A percentile compares a stretch with the other conserved stretches of the same genome.
Evolutionary conservation across 768 basidiomycete genomes (phyloP).

Genomic region (Psilocybe cubensis): DNA sequence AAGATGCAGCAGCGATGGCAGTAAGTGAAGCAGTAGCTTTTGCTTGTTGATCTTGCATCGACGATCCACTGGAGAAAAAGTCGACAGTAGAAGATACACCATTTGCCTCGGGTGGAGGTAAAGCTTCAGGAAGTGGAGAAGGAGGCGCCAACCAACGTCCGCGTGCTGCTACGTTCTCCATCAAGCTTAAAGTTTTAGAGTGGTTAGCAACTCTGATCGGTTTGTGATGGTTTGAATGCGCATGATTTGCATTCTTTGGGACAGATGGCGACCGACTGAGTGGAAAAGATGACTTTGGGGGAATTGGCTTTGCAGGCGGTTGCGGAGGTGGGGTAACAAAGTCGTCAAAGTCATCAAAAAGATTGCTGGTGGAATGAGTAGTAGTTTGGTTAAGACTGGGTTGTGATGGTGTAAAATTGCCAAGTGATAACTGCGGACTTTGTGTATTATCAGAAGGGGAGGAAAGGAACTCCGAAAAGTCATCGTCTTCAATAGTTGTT

Average conservation of each 20-base stretch:
- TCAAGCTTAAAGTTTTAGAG: conserved; percentile 57
- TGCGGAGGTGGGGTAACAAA: conserved; percentile 37
- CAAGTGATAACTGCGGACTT: conserved; percentile 17
- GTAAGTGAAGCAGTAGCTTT: conserved; percentile 29
- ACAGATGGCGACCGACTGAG: conserved; percentile 10
- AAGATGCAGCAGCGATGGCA: conserved; percentile 3
- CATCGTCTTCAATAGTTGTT: conserved; percentile 44
- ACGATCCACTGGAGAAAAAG: conserved; percentile 28
- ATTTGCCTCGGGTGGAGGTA: conserved; percentile 34
- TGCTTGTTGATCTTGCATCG: conserved; percentile 33
- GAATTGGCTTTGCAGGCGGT: conserved; percentile 21
- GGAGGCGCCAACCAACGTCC: conserved; percentile 54
- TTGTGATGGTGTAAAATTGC: conserved; percentile 13
- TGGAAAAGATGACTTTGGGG: not conserved
- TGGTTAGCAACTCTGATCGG: conserved; percentile 48
- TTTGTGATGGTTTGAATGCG: conserved; percentile 24
- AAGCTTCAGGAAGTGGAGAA: conserved; percentile 45
- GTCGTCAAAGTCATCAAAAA: conserved; percentile 51
- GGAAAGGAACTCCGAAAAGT: conserved; percentile 56
- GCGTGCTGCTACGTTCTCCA: conserved; percentile 58
- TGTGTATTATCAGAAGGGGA: conserved; percentile 30
- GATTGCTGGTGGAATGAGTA: conserved; percentile 1
- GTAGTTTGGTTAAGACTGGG: not conserved
- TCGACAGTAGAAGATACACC: conserved; percentile 24
- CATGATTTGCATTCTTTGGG: conserved; percentile 11